phyloP scores from a whole-genome alignment of 2,329 filamentous ascomycete species.

The Herpotrichia juniperi region DNA sequence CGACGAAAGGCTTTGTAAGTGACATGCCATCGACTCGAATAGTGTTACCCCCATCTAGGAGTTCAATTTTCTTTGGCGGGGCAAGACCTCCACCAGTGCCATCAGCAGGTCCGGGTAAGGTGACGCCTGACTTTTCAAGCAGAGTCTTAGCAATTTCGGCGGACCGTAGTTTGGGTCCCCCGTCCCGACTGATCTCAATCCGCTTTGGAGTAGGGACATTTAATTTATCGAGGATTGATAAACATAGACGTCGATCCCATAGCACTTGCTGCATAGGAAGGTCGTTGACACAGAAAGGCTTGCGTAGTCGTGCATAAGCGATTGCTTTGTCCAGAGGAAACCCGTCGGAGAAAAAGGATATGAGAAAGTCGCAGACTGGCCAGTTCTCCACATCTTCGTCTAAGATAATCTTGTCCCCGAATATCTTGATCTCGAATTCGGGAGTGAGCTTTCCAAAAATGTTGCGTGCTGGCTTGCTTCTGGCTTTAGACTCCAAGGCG shows the following conservation, averaged over 20 bases:
- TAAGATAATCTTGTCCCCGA: constrained; percentile 97
- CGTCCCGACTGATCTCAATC: constrained; percentile 90
- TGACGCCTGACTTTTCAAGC: constrained; percentile 78
- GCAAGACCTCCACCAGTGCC: constrained; percentile 65
- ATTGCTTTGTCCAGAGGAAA: constrained; percentile 98
- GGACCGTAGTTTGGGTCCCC: constrained; percentile 80
- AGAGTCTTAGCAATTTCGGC: constrained; percentile 81
- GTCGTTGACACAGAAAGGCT: constrained; percentile 97
- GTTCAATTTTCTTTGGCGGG: constrained; percentile 72
- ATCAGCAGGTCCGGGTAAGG: constrained; percentile 72
- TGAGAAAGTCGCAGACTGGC: constrained; percentile 94
- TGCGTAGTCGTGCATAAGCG: constrained; percentile 88
- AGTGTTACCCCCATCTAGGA: constrained; percentile 89
- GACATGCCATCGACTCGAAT: constrained; percentile 83
- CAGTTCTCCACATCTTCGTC: constrained; percentile 97
- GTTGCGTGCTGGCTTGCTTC: constrained; percentile 95
- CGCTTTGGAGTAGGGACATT: constrained; percentile 87
- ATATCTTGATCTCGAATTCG: constrained; percentile 96
- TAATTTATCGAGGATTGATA: constrained; percentile 86
- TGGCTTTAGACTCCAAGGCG: constrained; percentile 91
- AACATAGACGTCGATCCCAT: constrained; percentile 91
- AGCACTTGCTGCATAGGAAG: constrained; percentile 95
- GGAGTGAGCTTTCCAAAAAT: constrained; percentile 91
- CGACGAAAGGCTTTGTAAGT: constrained; percentile 92
- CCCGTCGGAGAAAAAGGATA: constrained; percentile 97